Base-by-base conservation (phyloP, 2,329 filamentous ascomycete genomes). In the Ilyonectria mors-panacis region DNA sequence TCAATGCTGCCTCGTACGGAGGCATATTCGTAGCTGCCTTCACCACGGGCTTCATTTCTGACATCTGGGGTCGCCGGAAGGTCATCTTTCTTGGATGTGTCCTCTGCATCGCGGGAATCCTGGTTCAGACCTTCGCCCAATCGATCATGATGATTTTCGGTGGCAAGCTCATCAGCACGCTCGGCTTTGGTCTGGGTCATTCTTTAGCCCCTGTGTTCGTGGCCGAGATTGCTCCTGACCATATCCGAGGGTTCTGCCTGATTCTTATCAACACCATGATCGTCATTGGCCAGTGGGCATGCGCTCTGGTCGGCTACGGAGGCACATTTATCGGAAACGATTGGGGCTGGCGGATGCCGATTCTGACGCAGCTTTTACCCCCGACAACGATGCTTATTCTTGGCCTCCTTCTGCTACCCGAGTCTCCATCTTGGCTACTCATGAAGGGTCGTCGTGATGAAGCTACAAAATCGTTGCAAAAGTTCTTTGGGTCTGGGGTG, bases 361-460 rank as follows among this genome's bases (percentile, higher is more conserved):
- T 83, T 26, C 79, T 79, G 1, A 69, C 85, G 2, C 83, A 86
- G 73, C 83, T 83, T 74, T 62, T 82, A 3, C 84, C 81, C 65
- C 80, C 81, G 0, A 70, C 80, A 1, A 21, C 44, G 3, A 73
- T 82, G 4, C 75, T 84, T 3, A 61, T 83, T n/a, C 59, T 78
- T 0, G 73, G 77, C 2, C 73, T 82, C 1, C 66, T 76, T 17
- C 78, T 83, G 48, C 77, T 83, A 17, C 83, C 83, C 1, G 84
- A 86, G 69, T 83, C 81, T 2, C 84, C 84, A 1, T 84, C 83
- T 68, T 85, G 81, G 79, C 78, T 83, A 6, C 76, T 84, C 6
- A 77, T 80, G 13, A 77, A 80, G 39, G 79, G 78, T 4, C 76
- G 78, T 8, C 65, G 74, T 13, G 76, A 78, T 3, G 78, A 79